Base-by-base conservation (phyloP, 306 rosid species). In the Nissolia schottii region DNA sequence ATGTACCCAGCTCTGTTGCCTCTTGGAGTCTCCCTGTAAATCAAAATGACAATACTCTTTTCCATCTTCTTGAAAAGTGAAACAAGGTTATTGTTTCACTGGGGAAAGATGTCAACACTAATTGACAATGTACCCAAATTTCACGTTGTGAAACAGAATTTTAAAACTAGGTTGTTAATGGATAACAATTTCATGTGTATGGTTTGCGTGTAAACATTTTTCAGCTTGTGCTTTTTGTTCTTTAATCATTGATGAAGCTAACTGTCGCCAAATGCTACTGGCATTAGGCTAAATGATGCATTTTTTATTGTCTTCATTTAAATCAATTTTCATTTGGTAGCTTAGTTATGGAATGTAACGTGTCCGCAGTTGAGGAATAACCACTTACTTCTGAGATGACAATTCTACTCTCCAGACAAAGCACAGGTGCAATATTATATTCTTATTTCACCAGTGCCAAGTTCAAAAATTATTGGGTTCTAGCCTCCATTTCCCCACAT, bases 21-120 rank as follows among this genome's bases (percentile, higher is more conserved):
- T 58, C 80, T 40, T 69, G 13, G 49, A 25, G 6, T 61, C 77
- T 55, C 48, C 57, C 40, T 48, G 70, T 66, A 45, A 46, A 15
- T 77, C 54, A 34, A 43, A n/a, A 27, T 61, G 54, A 37, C 55
- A 45, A 27, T 50, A 27, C 12, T 16, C 46, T 37, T 64, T n/a
- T 3, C 31, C 40, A 16, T 23, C 29, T 54, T 77, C 53, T 13
- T 28, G 67, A 19, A 18, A 24, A 7, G 40, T 58, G 40, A n/a
- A n/a, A n/a, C 31, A 64, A 64, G 66, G 45, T 70, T 48, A 16
- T 62, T n/a, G n/a, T n/a, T n/a, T 77, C 64, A 72, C 46, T 55
- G 31, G 48, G 67, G 77, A 66, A 60, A 73, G 51, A 51, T 67
- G 41, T 67, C 28, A 35, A 20, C 41, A 15, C 54, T 66, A 37